Evolutionary conservation across 164 flowering plant genomes (phyloP).

Genomic region (Annona squamosa): DNA sequence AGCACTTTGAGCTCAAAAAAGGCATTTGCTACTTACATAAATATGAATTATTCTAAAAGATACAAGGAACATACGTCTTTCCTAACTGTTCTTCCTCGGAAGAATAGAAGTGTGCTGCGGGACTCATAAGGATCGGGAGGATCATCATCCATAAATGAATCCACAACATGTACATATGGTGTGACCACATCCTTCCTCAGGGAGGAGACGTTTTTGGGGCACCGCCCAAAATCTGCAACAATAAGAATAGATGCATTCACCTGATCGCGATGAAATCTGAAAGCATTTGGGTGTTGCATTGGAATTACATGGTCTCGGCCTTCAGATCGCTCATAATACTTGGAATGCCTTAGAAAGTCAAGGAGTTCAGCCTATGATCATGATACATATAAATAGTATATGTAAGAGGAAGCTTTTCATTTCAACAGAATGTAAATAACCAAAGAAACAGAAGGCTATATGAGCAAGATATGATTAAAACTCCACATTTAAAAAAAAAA

Average conservation of each 20-base stretch:
- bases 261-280: slow-evolving; percentile 70
- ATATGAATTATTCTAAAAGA: neutral
- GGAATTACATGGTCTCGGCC: slow-evolving; percentile 97
- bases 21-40: neutral
- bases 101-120: slow-evolving; percentile 73
- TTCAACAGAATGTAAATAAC: too few species aligned
- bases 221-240: slow-evolving; percentile 93
- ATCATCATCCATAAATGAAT: slow-evolving; percentile 60
- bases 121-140: slow-evolving; percentile 59
- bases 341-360: slow-evolving; percentile 55
- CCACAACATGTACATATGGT: slow-evolving; percentile 90
- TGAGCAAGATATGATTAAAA: too few species aligned
- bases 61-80: slow-evolving; percentile 63
- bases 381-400: neutral
- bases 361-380: slow-evolving; percentile 57
- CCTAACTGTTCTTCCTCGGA: slow-evolving; percentile 81
- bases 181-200: slow-evolving; percentile 89
- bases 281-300: slow-evolving; percentile 98
- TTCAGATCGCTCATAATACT: slow-evolving; percentile 67
- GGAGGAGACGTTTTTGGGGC: slow-evolving; percentile 52
- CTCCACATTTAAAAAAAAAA: too few species aligned
- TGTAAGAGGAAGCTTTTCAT: too few species aligned
- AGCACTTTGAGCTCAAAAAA: slow-evolving; percentile 6
- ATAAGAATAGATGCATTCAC: slow-evolving; percentile 84
- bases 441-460: too few species aligned